Evolutionary conservation across 495 filamentous ascomycete species (phyloP).

Genomic region (Rusavskia elegans): DNA sequence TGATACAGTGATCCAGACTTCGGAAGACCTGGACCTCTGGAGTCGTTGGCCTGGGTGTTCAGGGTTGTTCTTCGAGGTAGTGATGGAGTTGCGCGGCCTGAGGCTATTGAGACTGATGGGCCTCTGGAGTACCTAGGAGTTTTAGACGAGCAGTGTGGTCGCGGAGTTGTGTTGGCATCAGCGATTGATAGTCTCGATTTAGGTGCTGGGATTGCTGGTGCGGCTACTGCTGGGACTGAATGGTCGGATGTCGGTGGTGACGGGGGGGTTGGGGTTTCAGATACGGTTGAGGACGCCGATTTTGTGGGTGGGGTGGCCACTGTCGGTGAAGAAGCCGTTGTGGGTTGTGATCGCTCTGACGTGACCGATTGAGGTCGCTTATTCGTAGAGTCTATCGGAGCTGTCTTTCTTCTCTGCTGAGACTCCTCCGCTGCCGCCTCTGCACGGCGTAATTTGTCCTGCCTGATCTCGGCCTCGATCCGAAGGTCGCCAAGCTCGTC

Average conservation of each 20-base stretch:
- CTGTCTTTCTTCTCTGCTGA: constrained; percentile 31
- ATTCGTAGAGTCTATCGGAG: constrained; percentile 21
- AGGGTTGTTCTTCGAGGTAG: constrained; percentile 23
- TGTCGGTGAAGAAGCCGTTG: constrained; percentile 56
- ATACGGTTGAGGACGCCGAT: constrained; percentile 47
- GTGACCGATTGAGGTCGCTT: constrained; percentile 25
- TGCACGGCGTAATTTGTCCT: constrained; percentile 70
- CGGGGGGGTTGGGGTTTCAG: constrained; percentile 58
- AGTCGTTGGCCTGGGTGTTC: constrained; percentile 18
- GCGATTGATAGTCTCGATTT: constrained; percentile 27
- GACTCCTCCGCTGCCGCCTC: constrained; percentile 36
- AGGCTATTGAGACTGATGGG: constrained; percentile 34
- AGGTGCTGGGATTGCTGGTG: constrained; percentile 12
- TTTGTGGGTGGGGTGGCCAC: constrained; percentile 58
- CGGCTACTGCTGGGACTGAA: constrained; percentile 26
- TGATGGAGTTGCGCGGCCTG: constrained; percentile 24
- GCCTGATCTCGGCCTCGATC: constrained; percentile 85
- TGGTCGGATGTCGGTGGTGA: constrained; percentile 43
- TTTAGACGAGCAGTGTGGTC: constrained; percentile 20
- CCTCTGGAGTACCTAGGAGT: constrained; percentile 32
- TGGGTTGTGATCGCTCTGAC: constrained; percentile 38
- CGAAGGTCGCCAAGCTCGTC: constrained; percentile 86
- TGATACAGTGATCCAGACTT: constrained; percentile 80
- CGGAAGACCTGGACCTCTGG: constrained; percentile 33
- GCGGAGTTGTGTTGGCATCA: constrained; percentile 31